Conservation (phyloP, 2,329 filamentous ascomycete genomes). For the Fusarium bactridioides region DNA sequence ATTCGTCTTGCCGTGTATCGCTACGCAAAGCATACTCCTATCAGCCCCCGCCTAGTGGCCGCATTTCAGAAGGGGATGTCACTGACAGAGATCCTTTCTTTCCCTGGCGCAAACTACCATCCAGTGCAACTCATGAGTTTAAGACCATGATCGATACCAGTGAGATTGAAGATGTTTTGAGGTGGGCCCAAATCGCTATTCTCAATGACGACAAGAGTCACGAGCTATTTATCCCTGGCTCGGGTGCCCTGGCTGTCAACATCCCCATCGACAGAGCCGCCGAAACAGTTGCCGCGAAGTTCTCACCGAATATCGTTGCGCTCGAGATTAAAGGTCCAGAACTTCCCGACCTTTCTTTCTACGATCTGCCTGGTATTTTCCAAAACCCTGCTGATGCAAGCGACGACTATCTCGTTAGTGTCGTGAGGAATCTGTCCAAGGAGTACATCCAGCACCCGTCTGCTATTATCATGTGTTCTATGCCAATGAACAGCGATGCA, state of each 20-base stretch:
- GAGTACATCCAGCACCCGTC: slow-evolving; percentile 74
- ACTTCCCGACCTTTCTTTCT: slow-evolving; percentile 80
- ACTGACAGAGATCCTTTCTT: slow-evolving; percentile 64
- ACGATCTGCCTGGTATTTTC: slow-evolving; percentile 86
- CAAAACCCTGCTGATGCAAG: slow-evolving; percentile 69
- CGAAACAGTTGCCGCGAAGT: slow-evolving; percentile 65
- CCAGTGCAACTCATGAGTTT: slow-evolving; percentile 63
- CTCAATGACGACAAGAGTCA: slow-evolving; percentile 70
- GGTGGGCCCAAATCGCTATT: slow-evolving; percentile 79
- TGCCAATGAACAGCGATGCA: slow-evolving; percentile 80
- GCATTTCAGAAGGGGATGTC: slow-evolving; percentile 56
- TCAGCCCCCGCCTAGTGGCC: slow-evolving; percentile 49
- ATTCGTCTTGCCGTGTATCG: slow-evolving; percentile 74
- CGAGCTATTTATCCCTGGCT: slow-evolving; percentile 61
- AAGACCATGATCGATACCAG: slow-evolving; percentile 66
- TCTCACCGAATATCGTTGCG: slow-evolving; percentile 82
- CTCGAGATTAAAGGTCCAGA: slow-evolving; percentile 77
- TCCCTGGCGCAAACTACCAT: slow-evolving; percentile 67
- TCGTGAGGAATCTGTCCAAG: slow-evolving; percentile 75
- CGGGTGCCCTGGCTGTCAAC: slow-evolving; percentile 52
- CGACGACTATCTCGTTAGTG: slow-evolving; percentile 73
- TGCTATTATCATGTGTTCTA: slow-evolving; percentile 78
- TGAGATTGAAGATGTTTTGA: slow-evolving; percentile 72
- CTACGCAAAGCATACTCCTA: slow-evolving; percentile 72
- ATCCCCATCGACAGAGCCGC: slow-evolving; percentile 47